Percentiles rank a stretch among this genome's conserved stretches.
phyloP scores from a whole-genome alignment of 352 stramenopile genomes.

The Vaucheria bursata region DNA sequence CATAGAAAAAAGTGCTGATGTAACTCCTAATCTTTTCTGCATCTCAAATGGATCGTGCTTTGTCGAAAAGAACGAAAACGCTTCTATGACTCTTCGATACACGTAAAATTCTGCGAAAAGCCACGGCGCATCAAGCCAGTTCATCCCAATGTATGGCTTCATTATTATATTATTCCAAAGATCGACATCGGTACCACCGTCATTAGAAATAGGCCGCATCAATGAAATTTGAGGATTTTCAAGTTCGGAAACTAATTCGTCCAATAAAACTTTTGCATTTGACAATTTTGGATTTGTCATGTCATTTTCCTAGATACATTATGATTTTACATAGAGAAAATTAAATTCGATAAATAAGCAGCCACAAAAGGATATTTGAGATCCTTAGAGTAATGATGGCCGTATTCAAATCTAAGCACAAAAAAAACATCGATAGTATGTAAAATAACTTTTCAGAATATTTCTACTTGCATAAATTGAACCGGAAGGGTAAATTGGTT shows the following conservation, averaged over 20 bases:
- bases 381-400: too few species aligned
- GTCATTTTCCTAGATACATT: conserved; percentile 52
- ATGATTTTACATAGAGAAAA: too few species aligned
- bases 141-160: conserved; percentile 56
- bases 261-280: conserved; percentile 29
- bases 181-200: conserved; percentile 53
- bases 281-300: conserved; percentile 37
- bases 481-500: too few species aligned
- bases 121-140: conserved; percentile 67
- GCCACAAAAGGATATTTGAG: too few species aligned
- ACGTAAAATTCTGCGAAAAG: conserved; percentile 70
- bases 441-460: too few species aligned
- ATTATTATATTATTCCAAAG: conserved; percentile 61
- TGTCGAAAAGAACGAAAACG: conserved; percentile 58
- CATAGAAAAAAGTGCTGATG: conserved; percentile 54
- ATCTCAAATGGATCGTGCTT: conserved; percentile 60
- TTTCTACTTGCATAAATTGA: too few species aligned
- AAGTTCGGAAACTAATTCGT: conserved; percentile 44
- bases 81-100: conserved; percentile 60
- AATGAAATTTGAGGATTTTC: conserved; percentile 44
- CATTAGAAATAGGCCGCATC: conserved; percentile 47
- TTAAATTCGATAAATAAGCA: too few species aligned
- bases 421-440: too few species aligned
- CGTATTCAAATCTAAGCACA: too few species aligned
- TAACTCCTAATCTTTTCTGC: conserved; percentile 59